A percentile compares a stretch with the other conserved stretches of the same genome.
These are phyloP conservation scores for Chenopodium album DNA, from an alignment of 148 eudicot genomes.

Conservation along the genomic window DNA sequence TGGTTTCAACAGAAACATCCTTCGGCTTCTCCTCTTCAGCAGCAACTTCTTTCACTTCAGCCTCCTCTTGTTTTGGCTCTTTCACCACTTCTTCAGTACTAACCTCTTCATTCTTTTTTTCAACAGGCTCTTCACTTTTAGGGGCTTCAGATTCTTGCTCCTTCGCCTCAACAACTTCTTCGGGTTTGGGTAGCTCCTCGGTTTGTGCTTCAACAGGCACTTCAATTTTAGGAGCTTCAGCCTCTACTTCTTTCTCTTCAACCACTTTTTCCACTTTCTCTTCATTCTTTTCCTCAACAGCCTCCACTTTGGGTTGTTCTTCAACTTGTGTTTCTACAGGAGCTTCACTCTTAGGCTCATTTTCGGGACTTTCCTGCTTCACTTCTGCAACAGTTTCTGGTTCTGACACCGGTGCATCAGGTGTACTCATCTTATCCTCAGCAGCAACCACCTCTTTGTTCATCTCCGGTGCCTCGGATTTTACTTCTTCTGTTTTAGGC, in stretches of 20 bases:
- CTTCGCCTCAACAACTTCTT: conserved; percentile 13
- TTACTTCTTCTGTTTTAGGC: conserved; percentile 33
- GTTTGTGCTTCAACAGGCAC: not conserved
- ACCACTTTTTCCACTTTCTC: conserved; percentile 2
- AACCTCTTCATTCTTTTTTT: not conserved
- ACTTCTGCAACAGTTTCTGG: conserved; percentile 20
- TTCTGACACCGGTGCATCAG: conserved; percentile 11
- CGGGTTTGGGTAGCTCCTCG: conserved; percentile 27
- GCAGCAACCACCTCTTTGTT: conserved; percentile 9
- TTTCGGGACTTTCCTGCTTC: conserved; percentile 14
- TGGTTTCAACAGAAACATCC: conserved; percentile 16
- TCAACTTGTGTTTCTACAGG: not conserved
- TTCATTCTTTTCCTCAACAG: conserved; percentile 17
- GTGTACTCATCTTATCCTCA: not conserved
- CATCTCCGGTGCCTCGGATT: conserved; percentile 27
- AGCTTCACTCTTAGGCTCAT: conserved; percentile 9
- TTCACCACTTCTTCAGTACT: not conserved
- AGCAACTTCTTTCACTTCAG: conserved; percentile 7
- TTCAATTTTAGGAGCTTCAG: conserved; percentile 15
- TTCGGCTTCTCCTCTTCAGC: conserved; percentile 26
- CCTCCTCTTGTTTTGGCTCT: conserved; percentile 15
- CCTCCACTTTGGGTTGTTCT: not conserved
- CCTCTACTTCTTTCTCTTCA: conserved; percentile 5
- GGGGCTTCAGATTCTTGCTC: not conserved
- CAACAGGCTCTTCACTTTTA: not conserved